A percentile compares a stretch with the other conserved stretches of the same genome.
Conservation (phyloP, 768 basidiomycete species). For the Auriscalpium orientale region DNA sequence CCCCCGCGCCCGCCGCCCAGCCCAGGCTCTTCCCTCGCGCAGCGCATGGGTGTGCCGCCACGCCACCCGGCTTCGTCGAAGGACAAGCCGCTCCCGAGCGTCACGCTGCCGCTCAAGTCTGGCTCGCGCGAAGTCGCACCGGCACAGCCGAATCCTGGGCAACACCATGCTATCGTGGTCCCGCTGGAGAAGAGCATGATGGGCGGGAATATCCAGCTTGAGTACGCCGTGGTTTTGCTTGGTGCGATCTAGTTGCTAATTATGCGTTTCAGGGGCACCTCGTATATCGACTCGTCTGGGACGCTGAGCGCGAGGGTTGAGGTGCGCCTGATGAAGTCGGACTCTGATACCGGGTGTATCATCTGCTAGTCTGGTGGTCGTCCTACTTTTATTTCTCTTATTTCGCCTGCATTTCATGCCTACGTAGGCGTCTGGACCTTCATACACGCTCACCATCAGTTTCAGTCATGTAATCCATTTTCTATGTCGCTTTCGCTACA, state of each 20-base stretch:
- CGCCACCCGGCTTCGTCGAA: neutral
- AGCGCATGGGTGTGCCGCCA: neutral
- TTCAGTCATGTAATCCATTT: too few relatives aligned
- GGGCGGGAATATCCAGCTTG: constrained; percentile 43
- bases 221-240: constrained; percentile 31
- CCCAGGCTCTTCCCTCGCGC: neutral
- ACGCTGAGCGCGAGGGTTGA: constrained; percentile 17
- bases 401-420: too few relatives aligned
- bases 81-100: constrained; percentile 24
- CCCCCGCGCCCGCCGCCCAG: neutral
- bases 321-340: constrained; percentile 16
- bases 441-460: too few relatives aligned
- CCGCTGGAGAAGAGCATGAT: constrained; percentile 32
- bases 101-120: constrained; percentile 31
- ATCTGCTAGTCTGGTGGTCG: constrained; percentile 14
- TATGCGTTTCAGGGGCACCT: constrained; percentile 13
- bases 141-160: neutral
- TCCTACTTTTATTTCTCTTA: too few relatives aligned
- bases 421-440: too few relatives aligned
- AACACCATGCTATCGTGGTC: constrained; percentile 26
- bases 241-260: neutral
- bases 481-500: too few relatives aligned
- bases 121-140: constrained; percentile 23
- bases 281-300: constrained; percentile 16
- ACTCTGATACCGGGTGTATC: constrained; percentile 12